A percentile compares a stretch with the other conserved stretches of the same genome.
Conservation (phyloP, 2,329 filamentous ascomycete species). For the Epichloe baconii region DNA sequence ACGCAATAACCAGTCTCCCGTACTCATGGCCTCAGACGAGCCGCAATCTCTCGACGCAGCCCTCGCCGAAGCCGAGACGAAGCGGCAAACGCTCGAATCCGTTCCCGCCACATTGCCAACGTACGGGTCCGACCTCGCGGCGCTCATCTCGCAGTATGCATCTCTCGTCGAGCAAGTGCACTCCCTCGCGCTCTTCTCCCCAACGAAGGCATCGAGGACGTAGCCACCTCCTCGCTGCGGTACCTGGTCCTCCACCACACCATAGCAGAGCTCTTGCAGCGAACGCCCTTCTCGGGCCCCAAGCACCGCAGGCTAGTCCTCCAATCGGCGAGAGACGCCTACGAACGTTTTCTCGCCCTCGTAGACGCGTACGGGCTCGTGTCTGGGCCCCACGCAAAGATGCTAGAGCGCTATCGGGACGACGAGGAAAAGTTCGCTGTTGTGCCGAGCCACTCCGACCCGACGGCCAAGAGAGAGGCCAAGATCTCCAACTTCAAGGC, state of each 20-base stretch:
- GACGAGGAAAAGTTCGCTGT: slow-evolving; percentile 61
- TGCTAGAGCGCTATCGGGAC: slow-evolving; percentile 62
- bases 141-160: slow-evolving; percentile 58
- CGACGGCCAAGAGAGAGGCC: slow-evolving; percentile 58
- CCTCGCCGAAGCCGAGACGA: slow-evolving; percentile 37
- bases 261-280: slow-evolving; percentile 67
- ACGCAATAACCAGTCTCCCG: too few species aligned
- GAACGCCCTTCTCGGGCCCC: slow-evolving; percentile 40
- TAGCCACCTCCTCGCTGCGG: slow-evolving; percentile 72
- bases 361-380: slow-evolving; percentile 72
- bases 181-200: slow-evolving; percentile 71
- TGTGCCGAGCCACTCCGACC: slow-evolving; percentile 41
- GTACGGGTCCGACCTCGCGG: slow-evolving; percentile 54
- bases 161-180: slow-evolving; percentile 57
- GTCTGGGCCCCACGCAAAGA: slow-evolving; percentile 45
- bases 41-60: slow-evolving; percentile 36
- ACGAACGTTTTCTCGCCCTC: slow-evolving; percentile 65
- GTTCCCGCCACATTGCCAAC: slow-evolving; percentile 48
- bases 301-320: slow-evolving; percentile 50
- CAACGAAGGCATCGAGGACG: slow-evolving; percentile 81
- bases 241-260: slow-evolving; percentile 70
- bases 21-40: slow-evolving; percentile 23
- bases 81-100: slow-evolving; percentile 45
- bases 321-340: slow-evolving; percentile 50
- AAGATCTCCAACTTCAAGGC: slow-evolving; percentile 79